Evolutionary conservation across 495 filamentous ascomycete species (phyloP).

Genomic region (Usnea hakonensis): DNA sequence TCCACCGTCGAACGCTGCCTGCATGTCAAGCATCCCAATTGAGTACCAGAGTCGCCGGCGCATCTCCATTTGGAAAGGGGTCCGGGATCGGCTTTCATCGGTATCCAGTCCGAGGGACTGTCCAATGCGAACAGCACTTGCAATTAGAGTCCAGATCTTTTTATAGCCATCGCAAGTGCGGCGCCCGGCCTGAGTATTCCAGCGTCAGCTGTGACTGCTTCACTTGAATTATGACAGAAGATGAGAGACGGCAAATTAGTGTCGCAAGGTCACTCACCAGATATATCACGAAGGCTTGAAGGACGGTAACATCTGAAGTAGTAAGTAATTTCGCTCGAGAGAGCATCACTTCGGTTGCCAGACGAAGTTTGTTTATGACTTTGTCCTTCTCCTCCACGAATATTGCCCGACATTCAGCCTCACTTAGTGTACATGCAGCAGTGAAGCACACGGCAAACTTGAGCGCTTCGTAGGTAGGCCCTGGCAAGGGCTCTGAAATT

Average conservation of each 20-base stretch:
- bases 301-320: conserved; percentile 4
- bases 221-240: background rate
- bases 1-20: conserved; percentile 14
- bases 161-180: conserved; percentile 1
- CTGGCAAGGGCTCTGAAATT: no score
- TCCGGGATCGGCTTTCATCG: background rate
- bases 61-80: conserved; percentile 6
- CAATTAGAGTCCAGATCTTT: conserved; percentile 8
- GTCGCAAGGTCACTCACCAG: conserved; percentile 7
- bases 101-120: conserved; percentile 8
- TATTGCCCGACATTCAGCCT: conserved; percentile 4
- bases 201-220: background rate
- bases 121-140: conserved; percentile 9
- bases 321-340: conserved; percentile 7
- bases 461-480: conserved; percentile 1
- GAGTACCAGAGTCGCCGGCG: conserved; percentile 8
- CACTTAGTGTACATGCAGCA: conserved; percentile 9
- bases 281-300: conserved; percentile 17
- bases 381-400: background rate
- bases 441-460: conserved; percentile 14
- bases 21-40: conserved; percentile 12
- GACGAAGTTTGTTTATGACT: background rate
- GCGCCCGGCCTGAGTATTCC: background rate
- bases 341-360: conserved; percentile 14
- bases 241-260: background rate